A percentile compares a stretch with the other conserved stretches of the same genome.
phyloP scores from a whole-genome alignment of 1,139 yeast species.

The Taphrina confusa region DNA sequence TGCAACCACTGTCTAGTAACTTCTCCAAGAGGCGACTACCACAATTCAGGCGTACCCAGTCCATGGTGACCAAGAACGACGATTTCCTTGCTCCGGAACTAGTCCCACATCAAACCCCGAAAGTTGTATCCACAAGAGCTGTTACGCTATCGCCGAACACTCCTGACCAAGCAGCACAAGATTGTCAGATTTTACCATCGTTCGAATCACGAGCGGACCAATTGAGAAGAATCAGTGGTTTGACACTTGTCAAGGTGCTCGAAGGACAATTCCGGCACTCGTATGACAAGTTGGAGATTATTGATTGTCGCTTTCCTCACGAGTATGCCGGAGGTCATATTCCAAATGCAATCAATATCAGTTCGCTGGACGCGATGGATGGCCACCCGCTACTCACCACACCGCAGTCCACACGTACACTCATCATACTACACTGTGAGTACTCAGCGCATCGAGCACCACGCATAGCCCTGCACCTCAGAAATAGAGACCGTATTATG shows the following conservation, averaged over 20 bases:
- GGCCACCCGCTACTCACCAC: constrained; percentile 44
- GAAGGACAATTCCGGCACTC: constrained; percentile 57
- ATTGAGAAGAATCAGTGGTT: constrained; percentile 34
- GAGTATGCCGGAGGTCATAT: constrained; percentile 94
- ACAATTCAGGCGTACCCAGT: constrained; percentile 62
- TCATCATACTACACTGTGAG: constrained; percentile 89
- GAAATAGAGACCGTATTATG: constrained; percentile 75
- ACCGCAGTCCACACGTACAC: constrained; percentile 47
- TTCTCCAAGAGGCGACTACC: constrained; percentile 34
- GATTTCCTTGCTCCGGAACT: constrained; percentile 47
- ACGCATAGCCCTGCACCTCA: constrained; percentile 75
- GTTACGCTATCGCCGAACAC: background rate
- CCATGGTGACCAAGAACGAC: constrained; percentile 59
- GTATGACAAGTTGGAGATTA: constrained; percentile 63
- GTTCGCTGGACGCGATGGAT: constrained; percentile 69
- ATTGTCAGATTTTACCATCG: constrained; percentile 8
- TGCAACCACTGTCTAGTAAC: constrained; percentile 35
- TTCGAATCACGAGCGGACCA: constrained; percentile 37
- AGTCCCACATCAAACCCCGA: constrained; percentile 27
- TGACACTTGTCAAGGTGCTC: constrained; percentile 50
- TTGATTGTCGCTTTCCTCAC: constrained; percentile 91
- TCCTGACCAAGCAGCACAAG: background rate
- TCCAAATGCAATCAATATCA: constrained; percentile 73
- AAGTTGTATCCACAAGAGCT: background rate
- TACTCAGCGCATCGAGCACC: constrained; percentile 93